phyloP scores from a whole-genome alignment of 2,329 filamentous ascomycete genomes.

The Microdochium bolleyi region DNA sequence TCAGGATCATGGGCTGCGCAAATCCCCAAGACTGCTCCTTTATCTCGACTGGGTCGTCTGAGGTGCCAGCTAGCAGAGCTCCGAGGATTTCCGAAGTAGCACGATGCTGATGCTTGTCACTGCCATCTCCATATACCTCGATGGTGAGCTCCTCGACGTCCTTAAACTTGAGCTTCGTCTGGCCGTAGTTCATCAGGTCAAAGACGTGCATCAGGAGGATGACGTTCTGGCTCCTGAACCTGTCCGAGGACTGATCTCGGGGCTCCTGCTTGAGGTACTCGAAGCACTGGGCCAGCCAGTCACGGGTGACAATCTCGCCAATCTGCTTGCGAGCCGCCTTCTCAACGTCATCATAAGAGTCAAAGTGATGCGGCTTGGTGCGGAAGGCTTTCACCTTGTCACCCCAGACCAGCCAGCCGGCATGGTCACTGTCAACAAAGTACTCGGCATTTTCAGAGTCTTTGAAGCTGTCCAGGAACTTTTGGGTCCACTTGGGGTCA shows the following conservation, averaged over 20 bases:
- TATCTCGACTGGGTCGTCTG: constrained; percentile 67
- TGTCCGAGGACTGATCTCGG: constrained; percentile 69
- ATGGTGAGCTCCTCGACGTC: constrained; percentile 78
- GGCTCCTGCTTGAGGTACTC: constrained; percentile 95
- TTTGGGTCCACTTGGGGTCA: constrained; percentile 69
- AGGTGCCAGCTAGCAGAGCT: constrained; percentile 71
- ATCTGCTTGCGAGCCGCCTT: constrained; percentile 67
- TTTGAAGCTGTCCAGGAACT: constrained; percentile 71
- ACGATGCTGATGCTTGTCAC: constrained; percentile 94
- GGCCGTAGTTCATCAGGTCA: constrained; percentile 75
- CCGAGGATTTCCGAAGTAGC: constrained; percentile 91
- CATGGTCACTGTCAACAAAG: constrained; percentile 85
- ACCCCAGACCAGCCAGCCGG: constrained; percentile 95
- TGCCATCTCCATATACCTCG: constrained; percentile 81
- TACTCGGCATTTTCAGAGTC: constrained; percentile 68
- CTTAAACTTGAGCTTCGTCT: constrained; percentile 71
- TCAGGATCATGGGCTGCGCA: constrained; percentile 78
- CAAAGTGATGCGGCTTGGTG: constrained; percentile 60
- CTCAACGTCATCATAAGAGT: constrained; percentile 74
- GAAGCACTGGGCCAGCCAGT: constrained; percentile 86
- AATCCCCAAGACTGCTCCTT: constrained; percentile 80
- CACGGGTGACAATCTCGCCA: constrained; percentile 67
- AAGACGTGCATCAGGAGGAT: constrained; percentile 85
- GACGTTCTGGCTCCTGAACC: constrained; percentile 83
- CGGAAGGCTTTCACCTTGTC: constrained; percentile 76